phyloP scores from a whole-genome alignment of 495 filamentous ascomycete genomes.

The Thermochaetoides thermophila region DNA sequence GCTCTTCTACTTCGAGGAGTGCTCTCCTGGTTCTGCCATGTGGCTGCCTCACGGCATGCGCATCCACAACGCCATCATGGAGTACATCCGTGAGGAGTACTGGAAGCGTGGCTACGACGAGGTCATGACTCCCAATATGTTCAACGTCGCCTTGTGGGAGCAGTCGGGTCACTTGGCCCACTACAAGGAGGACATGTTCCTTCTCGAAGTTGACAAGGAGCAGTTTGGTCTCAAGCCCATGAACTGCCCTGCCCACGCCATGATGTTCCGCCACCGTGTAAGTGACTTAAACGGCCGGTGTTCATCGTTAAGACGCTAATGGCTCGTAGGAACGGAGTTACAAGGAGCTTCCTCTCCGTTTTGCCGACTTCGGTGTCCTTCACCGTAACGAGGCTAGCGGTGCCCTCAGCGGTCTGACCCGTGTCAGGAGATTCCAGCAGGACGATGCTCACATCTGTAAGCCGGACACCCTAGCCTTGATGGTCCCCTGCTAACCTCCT shows the following conservation, averaged over 20 bases:
- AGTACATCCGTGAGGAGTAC: slow-evolving; percentile 72
- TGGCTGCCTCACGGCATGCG: slow-evolving; percentile 82
- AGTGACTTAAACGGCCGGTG: background rate
- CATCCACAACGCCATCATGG: slow-evolving; percentile 79
- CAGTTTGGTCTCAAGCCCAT: slow-evolving; percentile 85
- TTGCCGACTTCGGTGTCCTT: slow-evolving; percentile 91
- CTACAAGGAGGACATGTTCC: slow-evolving; percentile 96
- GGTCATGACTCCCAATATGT: slow-evolving; percentile 94
- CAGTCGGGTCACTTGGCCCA: slow-evolving; percentile 88
- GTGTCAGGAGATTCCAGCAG: slow-evolving; percentile 86
- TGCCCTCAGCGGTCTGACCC: slow-evolving; percentile 75
- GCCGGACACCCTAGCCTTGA: slow-evolving; percentile 4
- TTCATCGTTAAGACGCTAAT: background rate
- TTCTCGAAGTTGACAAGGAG: slow-evolving; percentile 78
- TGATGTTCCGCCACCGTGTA: slow-evolving; percentile 22
- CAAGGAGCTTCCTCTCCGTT: slow-evolving; percentile 71
- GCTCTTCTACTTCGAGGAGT: slow-evolving; percentile 89
- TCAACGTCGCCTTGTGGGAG: slow-evolving; percentile 81
- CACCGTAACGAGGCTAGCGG: slow-evolving; percentile 93
- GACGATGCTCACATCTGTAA: slow-evolving; percentile 84
- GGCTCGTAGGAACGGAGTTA: slow-evolving; percentile 49
- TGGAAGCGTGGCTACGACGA: slow-evolving; percentile 90
- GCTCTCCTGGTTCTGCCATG: slow-evolving; percentile 84
- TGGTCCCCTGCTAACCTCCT: background rate
- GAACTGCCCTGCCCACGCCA: slow-evolving; percentile 63